These are phyloP conservation scores for Exophiala viscosa DNA, from an alignment of 2,329 filamentous ascomycete species.

Conservation along the genomic window DNA sequence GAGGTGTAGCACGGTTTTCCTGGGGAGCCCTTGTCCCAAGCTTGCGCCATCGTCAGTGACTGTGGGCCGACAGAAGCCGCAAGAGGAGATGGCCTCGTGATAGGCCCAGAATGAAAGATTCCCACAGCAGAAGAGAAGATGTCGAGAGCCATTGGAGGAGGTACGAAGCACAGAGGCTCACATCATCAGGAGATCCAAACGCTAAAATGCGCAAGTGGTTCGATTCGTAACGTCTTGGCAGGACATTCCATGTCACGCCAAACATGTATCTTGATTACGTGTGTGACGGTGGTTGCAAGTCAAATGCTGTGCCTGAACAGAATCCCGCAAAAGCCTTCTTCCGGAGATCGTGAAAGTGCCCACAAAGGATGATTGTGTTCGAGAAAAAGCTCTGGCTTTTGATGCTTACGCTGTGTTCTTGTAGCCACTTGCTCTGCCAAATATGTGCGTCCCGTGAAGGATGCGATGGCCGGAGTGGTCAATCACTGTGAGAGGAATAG, in stretches of 20 bases:
- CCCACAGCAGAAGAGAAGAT: background rate
- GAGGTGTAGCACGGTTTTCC: too few species aligned
- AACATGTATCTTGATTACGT: conserved; percentile 3
- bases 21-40: too few species aligned
- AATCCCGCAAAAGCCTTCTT: too few species aligned
- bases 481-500: background rate
- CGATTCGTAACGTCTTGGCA: conserved; percentile 4
- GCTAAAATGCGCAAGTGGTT: conserved; percentile 9
- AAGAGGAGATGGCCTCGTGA: background rate
- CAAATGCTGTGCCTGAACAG: background rate
- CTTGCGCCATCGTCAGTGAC: too few species aligned
- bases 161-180: conserved; percentile 1
- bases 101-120: too few species aligned
- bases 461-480: too few species aligned
- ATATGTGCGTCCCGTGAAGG: too few species aligned
- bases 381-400: too few species aligned
- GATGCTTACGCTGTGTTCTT: too few species aligned
- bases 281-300: background rate
- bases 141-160: background rate
- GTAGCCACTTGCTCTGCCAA: too few species aligned
- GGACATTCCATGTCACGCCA: conserved; percentile 3
- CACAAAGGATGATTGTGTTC: too few species aligned
- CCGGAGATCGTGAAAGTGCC: too few species aligned
- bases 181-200: conserved; percentile 10
- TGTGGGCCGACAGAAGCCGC: background rate